Evolutionary conservation across 441 rosid genomes (phyloP).

Genomic region (Syzygium malaccense): DNA sequence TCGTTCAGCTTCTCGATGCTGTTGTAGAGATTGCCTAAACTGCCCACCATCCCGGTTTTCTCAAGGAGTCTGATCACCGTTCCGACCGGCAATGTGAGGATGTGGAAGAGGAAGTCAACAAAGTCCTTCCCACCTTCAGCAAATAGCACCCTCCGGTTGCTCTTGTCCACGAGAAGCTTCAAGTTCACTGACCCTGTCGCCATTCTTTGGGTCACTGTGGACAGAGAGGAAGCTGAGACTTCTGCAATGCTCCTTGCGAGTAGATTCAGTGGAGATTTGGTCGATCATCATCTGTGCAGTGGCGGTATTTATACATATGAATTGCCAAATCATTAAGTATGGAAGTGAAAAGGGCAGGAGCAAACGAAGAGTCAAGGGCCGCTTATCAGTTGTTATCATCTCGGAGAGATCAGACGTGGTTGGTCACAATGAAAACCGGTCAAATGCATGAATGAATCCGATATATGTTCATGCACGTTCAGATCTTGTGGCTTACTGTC

Average conservation of each 20-base stretch:
- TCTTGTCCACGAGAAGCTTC: conserved; percentile 15
- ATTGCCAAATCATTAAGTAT: neutral
- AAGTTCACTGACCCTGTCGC: neutral
- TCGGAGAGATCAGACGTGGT: neutral
- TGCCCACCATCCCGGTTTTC: neutral
- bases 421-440: neutral
- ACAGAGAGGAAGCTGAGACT: neutral
- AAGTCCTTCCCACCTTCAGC: neutral
- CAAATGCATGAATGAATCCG: neutral
- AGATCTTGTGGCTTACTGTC: neutral
- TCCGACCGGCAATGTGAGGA: neutral
- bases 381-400: neutral
- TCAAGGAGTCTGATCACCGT: neutral
- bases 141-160: neutral
- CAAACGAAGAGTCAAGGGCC: neutral
- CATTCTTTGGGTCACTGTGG: neutral
- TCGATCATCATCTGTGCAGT: neutral
- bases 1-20: neutral
- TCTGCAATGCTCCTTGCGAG: neutral
- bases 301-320: neutral
- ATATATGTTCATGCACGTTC: neutral
- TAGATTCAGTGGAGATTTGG: too few relatives aligned
- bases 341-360: neutral
- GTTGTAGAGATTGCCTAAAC: neutral
- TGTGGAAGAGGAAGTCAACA: neutral